Base-by-base conservation (phyloP, 306 rosid genomes). In the Hippophae tibetana region DNA sequence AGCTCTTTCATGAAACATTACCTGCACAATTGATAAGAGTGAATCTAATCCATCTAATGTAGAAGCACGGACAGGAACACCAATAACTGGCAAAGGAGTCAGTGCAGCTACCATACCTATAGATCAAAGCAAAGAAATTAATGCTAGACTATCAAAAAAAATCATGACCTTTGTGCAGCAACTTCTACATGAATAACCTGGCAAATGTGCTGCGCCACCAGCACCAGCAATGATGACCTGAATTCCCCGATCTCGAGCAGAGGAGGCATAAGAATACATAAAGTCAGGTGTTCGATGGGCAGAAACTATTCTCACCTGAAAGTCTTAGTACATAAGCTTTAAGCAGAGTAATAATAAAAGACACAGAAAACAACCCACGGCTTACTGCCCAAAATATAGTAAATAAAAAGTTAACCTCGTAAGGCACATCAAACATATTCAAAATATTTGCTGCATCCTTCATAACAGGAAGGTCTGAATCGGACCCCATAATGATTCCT, bases 401-500 rank as follows among this genome's bases (percentile, higher is more conserved):
- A 18, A 18, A 18, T 18, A 43, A 54, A 14, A 67, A 60, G 26
- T 51, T 54, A 14, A 85, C 96, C 96, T 87, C 96, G 9, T 85
- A 65, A 74, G 95, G 84, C 61, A 83, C 95, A 59, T 63, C 84
- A 76, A 76, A 90, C 67, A 63, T 78, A 43, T 73, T 66, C 78
- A 92, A 76, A 70, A 92, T 73, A 71, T 81, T 82, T 57, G 96
- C 89, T 45, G 96, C 89, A 47, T 79, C 86, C 74, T 84, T 92
- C 98, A 92, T 87, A 56, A 92, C 85, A 57, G 89, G 89, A 46
- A 82, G 83, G 83, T 87, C 96, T n/a, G 96, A 87, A 81, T 83
- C 96, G 53, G 98, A 92, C 66, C 96, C 98, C 98, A 92, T 87
- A 66, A 87, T 72, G 66, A 87, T 85, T 68, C 93, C 98, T 69